Evolutionary conservation across 2,329 filamentous ascomycete genomes (phyloP).

Genomic region (Ophiostoma himal-ulmi): DNA sequence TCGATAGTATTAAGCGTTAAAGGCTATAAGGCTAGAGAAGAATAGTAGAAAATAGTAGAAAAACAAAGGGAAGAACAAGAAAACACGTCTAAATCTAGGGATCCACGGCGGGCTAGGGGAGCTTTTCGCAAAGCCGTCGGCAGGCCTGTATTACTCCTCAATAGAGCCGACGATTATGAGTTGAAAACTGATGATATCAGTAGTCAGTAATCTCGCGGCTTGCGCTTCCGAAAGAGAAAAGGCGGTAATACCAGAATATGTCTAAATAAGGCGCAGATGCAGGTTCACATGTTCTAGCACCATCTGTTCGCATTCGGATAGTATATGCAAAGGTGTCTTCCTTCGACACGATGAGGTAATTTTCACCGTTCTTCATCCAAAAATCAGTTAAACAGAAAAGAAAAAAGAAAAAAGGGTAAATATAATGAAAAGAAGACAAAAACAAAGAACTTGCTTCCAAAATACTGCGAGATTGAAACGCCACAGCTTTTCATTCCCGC

Average conservation of each 20-base stretch:
- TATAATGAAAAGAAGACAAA: background rate
- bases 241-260: background rate
- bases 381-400: background rate
- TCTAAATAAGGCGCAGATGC: background rate
- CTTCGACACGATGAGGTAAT: background rate
- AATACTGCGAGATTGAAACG: background rate
- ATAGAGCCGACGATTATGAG: background rate
- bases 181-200: no score
- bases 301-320: background rate
- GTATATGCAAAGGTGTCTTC: background rate
- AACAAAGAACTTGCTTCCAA: background rate
- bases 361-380: background rate
- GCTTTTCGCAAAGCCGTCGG: background rate
- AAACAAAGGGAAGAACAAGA: background rate
- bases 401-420: background rate
- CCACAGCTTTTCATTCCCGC: background rate
- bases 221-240: background rate
- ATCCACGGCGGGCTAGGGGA: conserved; percentile 3
- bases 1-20: background rate
- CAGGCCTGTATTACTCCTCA: no score
- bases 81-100: background rate
- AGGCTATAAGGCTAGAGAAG: background rate
- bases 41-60: background rate
- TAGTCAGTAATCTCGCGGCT: no score
- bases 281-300: background rate